phyloP scores from a whole-genome alignment of 164 flowering plant genomes.

The Berberis thunbergii region DNA sequence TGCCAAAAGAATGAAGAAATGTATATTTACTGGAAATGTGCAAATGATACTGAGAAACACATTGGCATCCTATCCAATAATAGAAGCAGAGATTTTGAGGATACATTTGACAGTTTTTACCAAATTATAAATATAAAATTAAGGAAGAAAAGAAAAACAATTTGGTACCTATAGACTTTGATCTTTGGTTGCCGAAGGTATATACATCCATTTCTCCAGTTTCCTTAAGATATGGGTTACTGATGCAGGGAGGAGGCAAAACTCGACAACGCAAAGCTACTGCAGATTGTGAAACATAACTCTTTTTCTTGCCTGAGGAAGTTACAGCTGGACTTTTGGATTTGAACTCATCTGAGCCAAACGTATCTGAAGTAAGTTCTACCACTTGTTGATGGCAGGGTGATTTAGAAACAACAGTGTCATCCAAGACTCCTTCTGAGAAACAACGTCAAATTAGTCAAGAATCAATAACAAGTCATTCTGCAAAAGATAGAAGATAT shows the following conservation, averaged over 20 bases:
- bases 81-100: too few relatives aligned
- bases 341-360: constrained; percentile 25
- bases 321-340: constrained; percentile 16
- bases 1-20: neutral
- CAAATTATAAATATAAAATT: neutral
- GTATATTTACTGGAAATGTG: neutral
- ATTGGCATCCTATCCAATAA: too few relatives aligned
- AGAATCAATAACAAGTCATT: neutral
- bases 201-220: constrained; percentile 36
- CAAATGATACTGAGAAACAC: too few relatives aligned
- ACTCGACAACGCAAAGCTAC: constrained; percentile 84
- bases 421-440: constrained; percentile 23
- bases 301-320: constrained; percentile 26
- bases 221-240: constrained; percentile 64
- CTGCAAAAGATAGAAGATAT: too few relatives aligned
- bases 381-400: constrained; percentile 19
- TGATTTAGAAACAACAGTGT: constrained; percentile 23
- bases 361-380: constrained; percentile 33
- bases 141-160: neutral
- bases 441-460: neutral
- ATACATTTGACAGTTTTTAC: neutral
- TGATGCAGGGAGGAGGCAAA: constrained; percentile 91
- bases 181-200: constrained; percentile 58
- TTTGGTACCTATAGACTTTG: constrained; percentile 65
- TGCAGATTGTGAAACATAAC: constrained; percentile 79